Evolutionary conservation across 805 yeast genomes (phyloP).

Genomic region (Myxozyma mucilagina): DNA sequence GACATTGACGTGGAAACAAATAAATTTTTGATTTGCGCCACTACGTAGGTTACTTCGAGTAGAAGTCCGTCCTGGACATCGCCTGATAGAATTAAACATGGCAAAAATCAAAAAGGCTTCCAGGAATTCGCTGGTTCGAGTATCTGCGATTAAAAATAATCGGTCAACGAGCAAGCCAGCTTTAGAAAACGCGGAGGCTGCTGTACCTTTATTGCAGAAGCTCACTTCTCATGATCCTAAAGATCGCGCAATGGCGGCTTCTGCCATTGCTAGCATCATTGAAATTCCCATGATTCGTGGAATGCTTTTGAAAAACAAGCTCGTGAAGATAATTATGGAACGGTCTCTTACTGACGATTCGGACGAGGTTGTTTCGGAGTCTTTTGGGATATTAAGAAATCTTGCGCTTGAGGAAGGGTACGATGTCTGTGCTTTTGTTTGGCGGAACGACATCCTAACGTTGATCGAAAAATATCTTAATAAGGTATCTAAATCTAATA

Average conservation of each 20-base stretch:
- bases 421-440: constrained; percentile 68
- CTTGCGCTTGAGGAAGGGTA: constrained; percentile 84
- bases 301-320: constrained; percentile 66
- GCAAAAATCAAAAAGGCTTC: constrained; percentile 74
- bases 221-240: constrained; percentile 62
- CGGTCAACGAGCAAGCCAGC: constrained; percentile 36
- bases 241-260: constrained; percentile 76
- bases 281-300: constrained; percentile 64
- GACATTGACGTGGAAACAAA: too few species aligned
- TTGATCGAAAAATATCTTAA: constrained; percentile 36
- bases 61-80: too few species aligned
- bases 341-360: constrained; percentile 65
- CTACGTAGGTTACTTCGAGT: too few species aligned
- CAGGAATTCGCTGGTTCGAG: constrained; percentile 47
- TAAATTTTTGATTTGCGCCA: too few species aligned
- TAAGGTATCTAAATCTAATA: constrained; percentile 7
- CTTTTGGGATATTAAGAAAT: constrained; percentile 79
- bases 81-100: too few species aligned
- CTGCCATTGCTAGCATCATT: constrained; percentile 63
- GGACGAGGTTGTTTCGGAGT: constrained; percentile 75
- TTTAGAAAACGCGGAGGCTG: constrained; percentile 51
- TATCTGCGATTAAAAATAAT: constrained; percentile 40
- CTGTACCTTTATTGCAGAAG: constrained; percentile 67
- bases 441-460: constrained; percentile 79
- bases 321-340: constrained; percentile 63